These are phyloP conservation scores for Coriolopsis trogii DNA, from an alignment of 1,284 basidiomycete genomes.

Conservation along the genomic window DNA sequence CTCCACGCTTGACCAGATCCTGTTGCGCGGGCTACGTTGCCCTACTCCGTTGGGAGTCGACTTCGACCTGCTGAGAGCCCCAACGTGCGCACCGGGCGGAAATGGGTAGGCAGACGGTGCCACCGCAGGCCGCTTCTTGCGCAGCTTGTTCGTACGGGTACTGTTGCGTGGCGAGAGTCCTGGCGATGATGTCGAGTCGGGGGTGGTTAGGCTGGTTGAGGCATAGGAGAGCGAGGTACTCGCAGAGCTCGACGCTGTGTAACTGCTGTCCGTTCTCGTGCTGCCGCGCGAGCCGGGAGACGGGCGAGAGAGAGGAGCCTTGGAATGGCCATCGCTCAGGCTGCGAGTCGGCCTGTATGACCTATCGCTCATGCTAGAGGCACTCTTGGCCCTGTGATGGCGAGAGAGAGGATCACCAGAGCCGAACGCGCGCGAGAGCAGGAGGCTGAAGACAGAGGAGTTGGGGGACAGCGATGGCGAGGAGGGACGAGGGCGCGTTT, in stretches of 20 bases:
- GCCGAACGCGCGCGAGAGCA: constrained; percentile 18
- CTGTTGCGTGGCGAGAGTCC: constrained; percentile 19
- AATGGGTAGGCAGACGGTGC: constrained; percentile 22
- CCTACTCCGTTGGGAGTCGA: constrained; percentile 21
- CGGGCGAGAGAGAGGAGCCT: constrained; percentile 6
- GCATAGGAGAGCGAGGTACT: constrained; percentile 19
- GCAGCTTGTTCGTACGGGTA: constrained; percentile 24
- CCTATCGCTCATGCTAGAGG: constrained; percentile 15
- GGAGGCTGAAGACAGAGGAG: constrained; percentile 13
- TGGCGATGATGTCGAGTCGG: constrained; percentile 21
- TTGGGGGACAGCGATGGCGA: background rate
- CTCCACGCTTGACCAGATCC: constrained; percentile 22
- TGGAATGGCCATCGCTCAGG: constrained; percentile 20
- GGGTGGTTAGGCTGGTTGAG: constrained; percentile 27
- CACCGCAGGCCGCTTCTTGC: constrained; percentile 25
- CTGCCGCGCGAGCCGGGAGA: constrained; percentile 17
- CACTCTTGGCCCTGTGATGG: constrained; percentile 14
- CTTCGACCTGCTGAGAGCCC: constrained; percentile 23
- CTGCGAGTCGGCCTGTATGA: constrained; percentile 22
- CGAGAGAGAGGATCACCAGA: constrained; percentile 8
- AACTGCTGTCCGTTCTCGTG: constrained; percentile 19
- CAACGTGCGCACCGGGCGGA: constrained; percentile 6
- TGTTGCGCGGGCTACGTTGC: constrained; percentile 14
- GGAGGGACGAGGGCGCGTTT: constrained; percentile 13
- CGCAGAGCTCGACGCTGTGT: constrained; percentile 14